Percentiles rank a stretch among this genome's conserved stretches.
Evolutionary conservation across 768 basidiomycete species (phyloP).

Genomic region (Tylopilus sp.): DNA sequence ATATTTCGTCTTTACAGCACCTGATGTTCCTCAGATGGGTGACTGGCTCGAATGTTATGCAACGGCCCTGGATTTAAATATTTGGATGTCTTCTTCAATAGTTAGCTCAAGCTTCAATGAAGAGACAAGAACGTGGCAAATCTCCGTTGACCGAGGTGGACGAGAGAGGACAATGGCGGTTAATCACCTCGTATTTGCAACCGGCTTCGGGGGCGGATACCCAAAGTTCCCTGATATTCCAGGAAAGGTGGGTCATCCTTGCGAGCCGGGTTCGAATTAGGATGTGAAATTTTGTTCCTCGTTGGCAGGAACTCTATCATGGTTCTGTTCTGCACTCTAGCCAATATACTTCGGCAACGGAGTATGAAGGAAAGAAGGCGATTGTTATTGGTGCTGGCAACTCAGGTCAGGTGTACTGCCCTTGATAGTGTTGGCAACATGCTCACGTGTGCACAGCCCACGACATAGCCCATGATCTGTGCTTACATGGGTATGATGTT

Average conservation of each 20-base stretch:
- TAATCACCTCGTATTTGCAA: slow-evolving; percentile 55
- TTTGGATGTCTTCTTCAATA: slow-evolving; percentile 52
- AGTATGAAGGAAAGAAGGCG: slow-evolving; percentile 57
- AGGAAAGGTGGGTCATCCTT: slow-evolving; percentile 34
- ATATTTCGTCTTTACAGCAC: background rate
- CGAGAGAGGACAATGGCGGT: slow-evolving; percentile 34
- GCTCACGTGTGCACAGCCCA: slow-evolving; percentile 25
- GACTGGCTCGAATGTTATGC: slow-evolving; percentile 66
- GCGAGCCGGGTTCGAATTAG: background rate
- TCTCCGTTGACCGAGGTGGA: slow-evolving; percentile 33
- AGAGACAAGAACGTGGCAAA: slow-evolving; percentile 40
- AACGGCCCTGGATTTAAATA: slow-evolving; percentile 53
- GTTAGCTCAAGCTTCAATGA: slow-evolving; percentile 33
- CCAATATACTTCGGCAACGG: slow-evolving; percentile 41
- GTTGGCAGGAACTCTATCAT: slow-evolving; percentile 46
- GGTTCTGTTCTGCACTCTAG: slow-evolving; percentile 55
- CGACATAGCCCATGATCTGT: slow-evolving; percentile 38
- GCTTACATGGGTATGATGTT: slow-evolving; percentile 27
- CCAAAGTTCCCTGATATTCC: slow-evolving; percentile 45
- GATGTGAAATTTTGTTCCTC: background rate
- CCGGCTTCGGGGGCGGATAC: slow-evolving; percentile 47
- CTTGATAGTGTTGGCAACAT: background rate
- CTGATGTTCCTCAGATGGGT: slow-evolving; percentile 39
- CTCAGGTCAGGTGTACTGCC: slow-evolving; percentile 38
- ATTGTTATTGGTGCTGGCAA: slow-evolving; percentile 63